Conservation (phyloP, 495 filamentous ascomycete genomes). For the Penicillium riverlandense region DNA sequence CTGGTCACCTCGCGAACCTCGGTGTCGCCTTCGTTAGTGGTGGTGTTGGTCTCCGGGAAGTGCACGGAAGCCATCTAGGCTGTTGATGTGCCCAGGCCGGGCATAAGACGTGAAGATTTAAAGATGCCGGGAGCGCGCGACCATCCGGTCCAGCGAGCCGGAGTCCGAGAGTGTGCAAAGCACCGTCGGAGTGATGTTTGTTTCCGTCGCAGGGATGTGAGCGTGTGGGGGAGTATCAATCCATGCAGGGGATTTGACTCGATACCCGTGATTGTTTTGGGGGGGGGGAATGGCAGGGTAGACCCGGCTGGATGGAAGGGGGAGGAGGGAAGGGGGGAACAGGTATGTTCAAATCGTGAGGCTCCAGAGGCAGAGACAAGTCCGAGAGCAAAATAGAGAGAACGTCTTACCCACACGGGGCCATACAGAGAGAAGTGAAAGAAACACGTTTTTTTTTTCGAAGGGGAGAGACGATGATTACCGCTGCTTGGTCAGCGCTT, state of each 20-base stretch:
- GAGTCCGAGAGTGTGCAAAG: conserved; percentile 17
- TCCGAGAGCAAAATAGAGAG: conserved; percentile 2
- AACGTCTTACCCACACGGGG: conserved; percentile 16
- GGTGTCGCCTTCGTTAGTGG: conserved; percentile 10
- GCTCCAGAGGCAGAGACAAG: no score
- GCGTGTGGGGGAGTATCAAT: no score
- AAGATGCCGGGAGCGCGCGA: conserved; percentile 9
- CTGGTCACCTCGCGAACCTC: conserved; percentile 32
- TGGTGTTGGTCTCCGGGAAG: conserved; percentile 19
- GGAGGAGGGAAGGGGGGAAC: no score
- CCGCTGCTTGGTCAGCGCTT: no score
- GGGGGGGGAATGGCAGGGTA: no score
- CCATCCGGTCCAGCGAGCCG: conserved; percentile 25
- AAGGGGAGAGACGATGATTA: conserved; percentile 4
- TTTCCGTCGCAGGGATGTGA: background rate
- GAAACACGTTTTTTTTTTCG: conserved; percentile 5
- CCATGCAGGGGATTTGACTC: no score
- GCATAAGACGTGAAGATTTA: conserved; percentile 19
- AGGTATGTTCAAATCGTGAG: no score
- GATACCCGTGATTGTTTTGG: no score
- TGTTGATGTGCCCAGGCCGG: conserved; percentile 18
- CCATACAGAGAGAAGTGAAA: conserved; percentile 9
- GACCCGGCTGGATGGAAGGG: no score
- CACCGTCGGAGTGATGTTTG: background rate
- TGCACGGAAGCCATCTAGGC: conserved; percentile 34